These are phyloP conservation scores for Steccherinum ochraceum DNA, from an alignment of 768 basidiomycete genomes.

Conservation along the genomic window DNA sequence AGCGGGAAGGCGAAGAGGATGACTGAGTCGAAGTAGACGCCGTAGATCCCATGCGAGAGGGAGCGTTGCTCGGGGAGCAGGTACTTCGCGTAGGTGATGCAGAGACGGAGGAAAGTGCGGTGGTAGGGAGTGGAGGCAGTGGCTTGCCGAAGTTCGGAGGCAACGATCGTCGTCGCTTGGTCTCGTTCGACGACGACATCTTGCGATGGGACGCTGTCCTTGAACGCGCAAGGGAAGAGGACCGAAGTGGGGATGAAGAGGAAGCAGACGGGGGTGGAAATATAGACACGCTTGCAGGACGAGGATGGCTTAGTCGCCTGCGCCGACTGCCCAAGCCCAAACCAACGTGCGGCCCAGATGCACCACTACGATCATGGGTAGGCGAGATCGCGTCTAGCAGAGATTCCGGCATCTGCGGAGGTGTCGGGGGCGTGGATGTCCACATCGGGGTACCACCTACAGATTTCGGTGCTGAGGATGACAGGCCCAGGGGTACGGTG, in stretches of 20 bases:
- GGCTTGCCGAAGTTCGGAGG: slow-evolving; percentile 7
- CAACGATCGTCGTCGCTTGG: slow-evolving; percentile 1
- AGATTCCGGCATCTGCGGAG: slow-evolving; percentile 28
- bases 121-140: not conserved
- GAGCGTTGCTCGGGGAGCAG: no score
- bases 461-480: not conserved
- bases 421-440: slow-evolving; percentile 55
- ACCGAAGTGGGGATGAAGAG: slow-evolving; percentile 28
- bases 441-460: slow-evolving; percentile 36
- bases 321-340: not conserved
- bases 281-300: slow-evolving; percentile 6
- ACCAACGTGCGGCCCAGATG: not conserved
- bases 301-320: slow-evolving; percentile 1
- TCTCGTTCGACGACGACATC: not conserved
- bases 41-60: not conserved
- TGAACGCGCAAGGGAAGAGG: slow-evolving; percentile 9
- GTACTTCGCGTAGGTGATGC: not conserved
- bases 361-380: not conserved
- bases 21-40: not conserved
- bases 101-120: not conserved
- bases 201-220: not conserved
- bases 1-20: not conserved
- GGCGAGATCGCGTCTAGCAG: not conserved
- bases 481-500: not conserved
- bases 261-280: slow-evolving; percentile 35